Base-by-base conservation (phyloP, 495 filamentous ascomycete species). In the Corynascus novoguineensis region DNA sequence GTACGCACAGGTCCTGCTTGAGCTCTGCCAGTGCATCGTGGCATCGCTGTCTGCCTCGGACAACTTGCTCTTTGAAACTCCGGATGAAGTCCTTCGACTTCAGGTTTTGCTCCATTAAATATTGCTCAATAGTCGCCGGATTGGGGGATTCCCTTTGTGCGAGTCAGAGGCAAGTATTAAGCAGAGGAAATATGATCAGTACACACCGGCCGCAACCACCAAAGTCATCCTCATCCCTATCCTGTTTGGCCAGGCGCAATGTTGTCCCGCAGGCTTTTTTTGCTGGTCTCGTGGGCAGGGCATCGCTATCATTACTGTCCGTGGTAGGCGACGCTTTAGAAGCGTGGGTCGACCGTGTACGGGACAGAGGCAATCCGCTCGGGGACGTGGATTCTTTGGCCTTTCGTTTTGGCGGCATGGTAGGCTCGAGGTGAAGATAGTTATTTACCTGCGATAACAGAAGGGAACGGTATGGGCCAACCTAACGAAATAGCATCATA, bases 81-180 rank as follows among this genome's bases (percentile, higher is more conserved):
- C 64, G 68, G 12, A 75, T 50, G 50, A 72, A 71, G 5, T 58
- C 44, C 41, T 69, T 68, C 1, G 71, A 69, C 31, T 66, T 71
- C 3, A 34, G 46, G 17, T 54, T 66, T 38, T 60, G 61, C 1
- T 60, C 57, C 53, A 60, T 61, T 37, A 68, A 37, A 50, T 61
- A 37, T 27, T 67, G 57, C 35, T 67, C 65, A 12, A 67, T 53
- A 0, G 64, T 67, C 2, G 62, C 40, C 17, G 61, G 54, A 41
- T 44, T 54, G 11, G 56, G 35, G 34, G 50, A 17, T 5, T 42
- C 17, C 9, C 38, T 46, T 3, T 8, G 28, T n/a, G 12, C 12
- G 10, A 1, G 35, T 55, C 24, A 55, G 53, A 14, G 15, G 14
- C 4, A 27, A n/a, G 53, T 2, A 12, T 11, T 4, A n/a, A 21